Evolutionary conservation across 345 rosid species (phyloP).

Genomic region (Triadica sebifera): DNA sequence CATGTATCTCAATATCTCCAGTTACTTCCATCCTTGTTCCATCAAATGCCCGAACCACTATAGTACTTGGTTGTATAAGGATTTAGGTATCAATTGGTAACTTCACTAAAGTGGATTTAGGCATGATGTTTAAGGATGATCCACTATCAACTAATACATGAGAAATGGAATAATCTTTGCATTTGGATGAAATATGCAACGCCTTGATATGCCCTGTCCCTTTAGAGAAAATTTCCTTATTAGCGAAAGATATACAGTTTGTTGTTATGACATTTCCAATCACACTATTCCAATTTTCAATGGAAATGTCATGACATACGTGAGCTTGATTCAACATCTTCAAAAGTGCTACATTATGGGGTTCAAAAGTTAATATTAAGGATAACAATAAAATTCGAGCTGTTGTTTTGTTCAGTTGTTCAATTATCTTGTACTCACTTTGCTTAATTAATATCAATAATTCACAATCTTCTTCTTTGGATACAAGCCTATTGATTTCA

Average conservation of each 20-base stretch:
- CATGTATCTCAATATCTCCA: no score
- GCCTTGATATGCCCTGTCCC: neutral
- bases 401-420: neutral
- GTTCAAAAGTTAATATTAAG: neutral
- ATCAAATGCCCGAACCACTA: no score
- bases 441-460: neutral
- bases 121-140: no score
- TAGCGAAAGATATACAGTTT: neutral
- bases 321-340: neutral
- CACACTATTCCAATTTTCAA: neutral
- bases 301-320: neutral
- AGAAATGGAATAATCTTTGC: no score
- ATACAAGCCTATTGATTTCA: neutral
- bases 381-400: neutral
- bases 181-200: neutral
- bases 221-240: neutral
- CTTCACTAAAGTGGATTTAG: no score
- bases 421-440: no score
- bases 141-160: no score
- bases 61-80: no score
- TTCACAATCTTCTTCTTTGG: neutral
- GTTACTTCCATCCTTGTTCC: no score
- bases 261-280: neutral
- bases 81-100: no score
- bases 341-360: neutral